phyloP scores from a whole-genome alignment of 2,329 filamentous ascomycete genomes.

The Chrysoporthe puriensis region DNA sequence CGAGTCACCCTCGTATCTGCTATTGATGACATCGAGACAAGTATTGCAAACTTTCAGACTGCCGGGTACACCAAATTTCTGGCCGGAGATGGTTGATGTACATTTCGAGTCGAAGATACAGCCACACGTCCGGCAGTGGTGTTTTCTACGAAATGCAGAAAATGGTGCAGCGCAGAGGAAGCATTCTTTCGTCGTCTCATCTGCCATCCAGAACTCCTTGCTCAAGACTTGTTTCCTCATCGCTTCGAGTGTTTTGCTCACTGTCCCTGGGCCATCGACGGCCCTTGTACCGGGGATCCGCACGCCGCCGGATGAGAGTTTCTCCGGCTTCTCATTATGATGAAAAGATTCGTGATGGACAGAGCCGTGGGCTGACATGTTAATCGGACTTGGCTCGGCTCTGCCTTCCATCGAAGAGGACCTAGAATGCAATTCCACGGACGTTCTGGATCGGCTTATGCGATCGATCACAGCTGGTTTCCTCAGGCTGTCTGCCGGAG shows the following conservation, averaged over 20 bases:
- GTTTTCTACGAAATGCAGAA: slow-evolving; percentile 91
- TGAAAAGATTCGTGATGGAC: slow-evolving; percentile 61
- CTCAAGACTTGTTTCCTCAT: slow-evolving; percentile 87
- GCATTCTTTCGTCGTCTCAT: slow-evolving; percentile 97
- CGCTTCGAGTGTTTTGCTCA: slow-evolving; percentile 66
- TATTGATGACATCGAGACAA: slow-evolving; percentile 88
- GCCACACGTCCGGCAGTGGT: slow-evolving; percentile 95
- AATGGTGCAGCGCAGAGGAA: slow-evolving; percentile 91
- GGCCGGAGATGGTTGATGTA: slow-evolving; percentile 86
- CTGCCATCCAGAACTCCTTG: slow-evolving; percentile 99
- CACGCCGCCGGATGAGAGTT: slow-evolving; percentile 49
- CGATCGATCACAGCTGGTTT: slow-evolving; percentile 58
- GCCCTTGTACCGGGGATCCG: slow-evolving; percentile 61
- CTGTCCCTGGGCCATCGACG: slow-evolving; percentile 61
- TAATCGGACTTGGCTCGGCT: slow-evolving; percentile 60
- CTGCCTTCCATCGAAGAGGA: slow-evolving; percentile 63
- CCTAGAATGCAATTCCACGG: slow-evolving; percentile 52
- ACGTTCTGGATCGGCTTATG: slow-evolving; percentile 52
- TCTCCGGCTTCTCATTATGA: slow-evolving; percentile 49
- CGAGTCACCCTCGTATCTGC: slow-evolving; percentile 83
- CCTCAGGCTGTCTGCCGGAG: slow-evolving; percentile 43
- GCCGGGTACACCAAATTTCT: slow-evolving; percentile 83
- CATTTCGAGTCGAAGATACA: slow-evolving; percentile 98
- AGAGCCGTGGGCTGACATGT: slow-evolving; percentile 61
- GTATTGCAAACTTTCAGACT: slow-evolving; percentile 89